Evolutionary conservation across 805 yeast species (phyloP), one percentile per base, ranked within the genome.

Genomic region (Candida chauliodis): DNA sequence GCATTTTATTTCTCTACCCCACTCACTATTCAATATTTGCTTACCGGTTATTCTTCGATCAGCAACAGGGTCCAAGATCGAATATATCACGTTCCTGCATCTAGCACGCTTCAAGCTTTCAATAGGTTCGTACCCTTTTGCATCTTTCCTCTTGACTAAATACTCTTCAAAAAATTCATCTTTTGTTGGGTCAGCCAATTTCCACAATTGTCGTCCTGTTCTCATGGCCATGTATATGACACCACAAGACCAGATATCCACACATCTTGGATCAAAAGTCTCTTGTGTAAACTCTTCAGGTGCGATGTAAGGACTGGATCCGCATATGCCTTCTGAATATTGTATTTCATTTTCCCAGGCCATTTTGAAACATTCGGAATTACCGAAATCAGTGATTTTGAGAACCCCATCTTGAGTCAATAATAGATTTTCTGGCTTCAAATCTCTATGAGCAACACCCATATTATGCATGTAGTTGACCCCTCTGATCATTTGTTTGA

Each of bases 141-240:
- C 81, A 45, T 84, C 85, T 56, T 83, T 87, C 42, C 98, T 72
- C 41, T 86, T 89, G 35, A 72, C 72, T 42, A 90, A 62, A 56
- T 91, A 91, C 50, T 76, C 80, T 28, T 71, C 65, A 58, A 79
- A 91, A 53, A 86, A 87, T 50, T 82, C 95, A 55, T 91, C 98
- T 30, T 80, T 86, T 21, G 69, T 73, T 7, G 70, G 60, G 42
- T 78, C 76, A 2, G 98, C 96, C 41, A 79, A 65, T 50, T 84
- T 79, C 98, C 98, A 91, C 37, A 93, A 62, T 53, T 91, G 96
- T 37, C 96, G 71, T 3, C 98, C 99, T 0, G 96, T 86, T 51
- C 97, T 70, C 91, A 88, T 83, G 5, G 95, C 95, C 87, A 88
- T 82, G 55, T 84, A 88, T 24, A 88, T 87, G 8, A 88, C 91